phyloP scores from a whole-genome alignment of 805 yeast species.

The Millerozyma miso region DNA sequence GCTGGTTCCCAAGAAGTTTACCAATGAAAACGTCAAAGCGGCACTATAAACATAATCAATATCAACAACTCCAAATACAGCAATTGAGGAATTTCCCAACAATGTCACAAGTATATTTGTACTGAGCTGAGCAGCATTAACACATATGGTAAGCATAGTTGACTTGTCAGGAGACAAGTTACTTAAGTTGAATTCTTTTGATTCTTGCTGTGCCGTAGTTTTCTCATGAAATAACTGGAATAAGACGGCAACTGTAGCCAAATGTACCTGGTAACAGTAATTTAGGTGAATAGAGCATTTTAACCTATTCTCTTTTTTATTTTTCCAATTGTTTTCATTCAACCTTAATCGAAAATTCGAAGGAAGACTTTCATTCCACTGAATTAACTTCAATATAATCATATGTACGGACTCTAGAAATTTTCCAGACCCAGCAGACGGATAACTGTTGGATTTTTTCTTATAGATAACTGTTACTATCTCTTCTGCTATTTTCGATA shows the following conservation, averaged over 20 bases:
- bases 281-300: slow-evolving; percentile 2
- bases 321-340: neutral
- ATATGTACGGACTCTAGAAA: neutral
- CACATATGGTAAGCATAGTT: neutral
- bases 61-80: slow-evolving; percentile 1
- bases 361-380: slow-evolving; percentile 1
- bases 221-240: slow-evolving; percentile 1
- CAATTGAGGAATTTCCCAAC: slow-evolving; percentile 2
- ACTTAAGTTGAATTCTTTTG: neutral
- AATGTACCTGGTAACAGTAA: slow-evolving; percentile 2
- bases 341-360: slow-evolving; percentile 1
- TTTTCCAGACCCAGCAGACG: neutral
- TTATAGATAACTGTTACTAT: neutral
- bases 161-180: neutral
- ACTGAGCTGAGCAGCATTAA: slow-evolving; percentile 1
- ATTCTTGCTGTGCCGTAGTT: neutral
- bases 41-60: neutral
- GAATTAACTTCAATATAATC: slow-evolving; percentile 1
- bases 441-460: neutral
- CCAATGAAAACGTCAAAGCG: neutral
- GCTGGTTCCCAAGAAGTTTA: slow-evolving; percentile 1
- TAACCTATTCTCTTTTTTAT: slow-evolving; percentile 1
- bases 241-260: slow-evolving; percentile 2
- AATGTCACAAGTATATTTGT: slow-evolving; percentile 2
- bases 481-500: slow-evolving; percentile 3